These are phyloP conservation scores for Penicillium polonicum DNA, from an alignment of 2,329 filamentous ascomycete genomes.

Conservation along the genomic window DNA sequence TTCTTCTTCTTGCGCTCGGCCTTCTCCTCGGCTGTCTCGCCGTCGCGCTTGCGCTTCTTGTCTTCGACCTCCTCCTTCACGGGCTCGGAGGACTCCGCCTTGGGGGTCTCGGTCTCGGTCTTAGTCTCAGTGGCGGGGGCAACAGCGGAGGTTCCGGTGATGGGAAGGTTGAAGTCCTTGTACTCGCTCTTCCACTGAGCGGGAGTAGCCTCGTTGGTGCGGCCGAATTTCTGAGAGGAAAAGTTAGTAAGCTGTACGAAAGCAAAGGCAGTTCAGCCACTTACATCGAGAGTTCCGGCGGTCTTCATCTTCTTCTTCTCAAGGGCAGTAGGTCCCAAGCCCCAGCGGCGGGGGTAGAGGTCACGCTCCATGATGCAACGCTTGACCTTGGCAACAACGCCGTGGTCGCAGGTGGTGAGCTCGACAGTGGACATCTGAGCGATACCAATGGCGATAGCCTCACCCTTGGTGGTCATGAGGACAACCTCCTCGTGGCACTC, in stretches of 20 bases:
- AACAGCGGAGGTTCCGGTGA: constrained; percentile 47
- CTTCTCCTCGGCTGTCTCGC: constrained; percentile 51
- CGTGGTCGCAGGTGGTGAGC: constrained; percentile 94
- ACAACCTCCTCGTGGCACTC: constrained; percentile 96
- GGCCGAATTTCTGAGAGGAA: constrained; percentile 69
- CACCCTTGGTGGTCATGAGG: constrained; percentile 97
- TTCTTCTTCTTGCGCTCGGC: constrained; percentile 53
- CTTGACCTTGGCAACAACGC: constrained; percentile 98
- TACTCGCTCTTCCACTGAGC: constrained; percentile 91
- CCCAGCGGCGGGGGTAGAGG: constrained; percentile 95
- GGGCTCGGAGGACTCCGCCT: constrained; percentile 22
- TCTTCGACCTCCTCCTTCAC: constrained; percentile 46
- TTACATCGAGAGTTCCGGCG: constrained; percentile 81
- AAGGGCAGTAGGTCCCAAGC: constrained; percentile 83
- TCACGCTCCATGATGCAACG: constrained; percentile 99
- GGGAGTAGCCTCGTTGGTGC: constrained; percentile 87
- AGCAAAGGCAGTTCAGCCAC: background rate
- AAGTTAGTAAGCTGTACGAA: background rate
- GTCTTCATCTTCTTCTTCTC: constrained; percentile 99
- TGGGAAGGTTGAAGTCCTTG: constrained; percentile 73
- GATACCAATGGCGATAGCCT: constrained; percentile 94
- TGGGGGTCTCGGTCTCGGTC: constrained; percentile 13
- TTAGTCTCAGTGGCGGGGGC: constrained; percentile 36
- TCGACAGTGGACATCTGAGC: constrained; percentile 98
- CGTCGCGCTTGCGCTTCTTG: constrained; percentile 58